Base-by-base conservation (phyloP, 306 rosid genomes). In the Styphnolobium japonicum region DNA sequence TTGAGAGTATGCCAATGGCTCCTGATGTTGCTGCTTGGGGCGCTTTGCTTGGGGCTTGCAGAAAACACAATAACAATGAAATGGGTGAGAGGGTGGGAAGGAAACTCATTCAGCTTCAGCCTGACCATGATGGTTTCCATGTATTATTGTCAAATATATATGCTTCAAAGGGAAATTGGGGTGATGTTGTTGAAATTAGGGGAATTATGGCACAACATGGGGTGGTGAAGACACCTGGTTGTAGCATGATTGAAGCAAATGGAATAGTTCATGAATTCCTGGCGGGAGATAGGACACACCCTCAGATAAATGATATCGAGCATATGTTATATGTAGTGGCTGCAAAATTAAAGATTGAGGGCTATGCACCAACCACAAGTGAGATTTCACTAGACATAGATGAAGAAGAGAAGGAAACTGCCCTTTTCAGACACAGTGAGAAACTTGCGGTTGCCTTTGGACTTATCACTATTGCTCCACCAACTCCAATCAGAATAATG, bases 1-100 rank as follows among this genome's bases (percentile, higher is more conserved):
- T 88, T 62, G 77, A 89, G 67, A 85, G 65, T 77, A 93, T 93
- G 98, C 96, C 98, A 25, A 81, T 91, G 91, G 60, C 74, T 8
- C 91, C 97, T 0, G 96, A 89, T 79, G 92, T 89, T 11, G 93
- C 93, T 51, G 84, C 97, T 21, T 93, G 98, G 97, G 98, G 97
- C 66, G 98, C 98, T 66, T 81, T 91, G 82, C 89, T 93, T 6
- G 98, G 94, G 71, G 96, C 96, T 27, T 91, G 97, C 82, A 81
- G 83, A 82, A 93, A 93, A 74, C 90, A 89, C 81, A 80, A 86
- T 39, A 75, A 90, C 81, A 85, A 83, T 36, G 91, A 87, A 62
- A 89, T 86, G 84, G 94, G 98, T 6, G 89, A 91, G 89, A 89
- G 92, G 69, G 80, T 88, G 21, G 97, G 97, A 64, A 84, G 92